Evolutionary conservation across 1,284 basidiomycete species (phyloP), one percentile per base, ranked within the genome.

Genomic region (Trametes hirsuta): DNA sequence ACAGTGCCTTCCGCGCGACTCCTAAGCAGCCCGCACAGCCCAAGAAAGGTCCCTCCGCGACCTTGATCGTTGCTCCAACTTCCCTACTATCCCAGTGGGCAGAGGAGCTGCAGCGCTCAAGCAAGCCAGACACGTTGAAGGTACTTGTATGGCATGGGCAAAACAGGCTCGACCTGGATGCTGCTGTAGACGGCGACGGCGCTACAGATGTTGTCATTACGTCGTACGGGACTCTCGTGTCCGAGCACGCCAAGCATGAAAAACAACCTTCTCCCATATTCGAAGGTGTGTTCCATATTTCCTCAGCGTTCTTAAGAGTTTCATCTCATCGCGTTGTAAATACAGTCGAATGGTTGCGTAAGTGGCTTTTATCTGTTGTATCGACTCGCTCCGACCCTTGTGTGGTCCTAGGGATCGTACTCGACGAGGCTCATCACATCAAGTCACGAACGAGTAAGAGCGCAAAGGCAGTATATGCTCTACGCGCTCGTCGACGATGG

Each of bases 341-440:
- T 2, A 5, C 63, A 91, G 91, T 88, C 47, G 84, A 90, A 63
- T 94, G 93, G 92, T 79, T 93, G 55, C 82, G 92, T 58, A 52
- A 60, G 72, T 62, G 0, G 12, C 51, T 25, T 3, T 4, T 3
- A 9, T 22, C 5, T 3, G 25, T 8, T 2, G 4, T 8, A 30
- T 2, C 30, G 30, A 2, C 5, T 14, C 4, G 0, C 30, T 14
- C 22, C 36, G 0, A 25, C 35, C 21, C n/a, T 46, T 18, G 36
- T 18, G 15, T 21, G 21, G 10, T 36, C 10, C 34, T 42, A 74
- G 72, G 72, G 8, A 81, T 94, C 21, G 84, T 94, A 35, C 77
- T 93, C 4, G 95, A 97, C 69, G 95, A 98, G 75, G 97, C 97
- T 2, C 97, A 99, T 75, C 88, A 93, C 65, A 97, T 96, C 79